Evolutionary conservation across 2,329 filamentous ascomycete genomes (phyloP).

Genomic region (Cytospora chrysosperma): DNA sequence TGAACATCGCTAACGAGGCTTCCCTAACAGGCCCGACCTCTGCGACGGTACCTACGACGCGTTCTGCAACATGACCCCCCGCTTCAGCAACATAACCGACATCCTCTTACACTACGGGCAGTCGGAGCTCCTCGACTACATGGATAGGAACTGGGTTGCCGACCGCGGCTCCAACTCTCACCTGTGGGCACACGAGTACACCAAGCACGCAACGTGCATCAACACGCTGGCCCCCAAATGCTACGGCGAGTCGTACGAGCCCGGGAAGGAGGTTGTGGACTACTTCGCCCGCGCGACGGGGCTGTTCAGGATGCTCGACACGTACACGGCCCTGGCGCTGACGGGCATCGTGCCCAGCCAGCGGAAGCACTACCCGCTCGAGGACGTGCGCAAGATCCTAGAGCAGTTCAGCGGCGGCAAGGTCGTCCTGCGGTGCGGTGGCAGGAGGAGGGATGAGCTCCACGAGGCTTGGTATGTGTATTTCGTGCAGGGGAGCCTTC

Average conservation of each 20-base stretch:
- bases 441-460: conserved; percentile 39
- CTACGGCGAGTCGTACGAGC: conserved; percentile 54
- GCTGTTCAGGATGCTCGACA: conserved; percentile 44
- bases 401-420: conserved; percentile 44
- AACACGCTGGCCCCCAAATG: conserved; percentile 65
- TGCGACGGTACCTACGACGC: conserved; percentile 45
- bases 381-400: conserved; percentile 42
- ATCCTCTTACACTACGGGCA: conserved; percentile 42
- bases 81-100: conserved; percentile 43
- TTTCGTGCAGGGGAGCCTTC: conserved; percentile 51
- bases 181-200: conserved; percentile 71
- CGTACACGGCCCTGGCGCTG: conserved; percentile 39
- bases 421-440: conserved; percentile 45
- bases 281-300: conserved; percentile 44
- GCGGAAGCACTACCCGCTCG: conserved; percentile 42
- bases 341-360: conserved; percentile 39
- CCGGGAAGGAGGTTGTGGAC: conserved; percentile 45
- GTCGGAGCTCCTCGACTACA: conserved; percentile 38
- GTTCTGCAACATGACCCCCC: conserved; percentile 43
- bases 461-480: conserved; percentile 56
- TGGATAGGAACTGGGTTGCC: conserved; percentile 46
- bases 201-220: conserved; percentile 71
- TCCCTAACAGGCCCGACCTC: conserved; percentile 39
- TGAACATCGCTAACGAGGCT: background rate
- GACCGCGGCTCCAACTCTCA: conserved; percentile 40